phyloP scores from a whole-genome alignment of 1,139 yeast species.

The Diutina neorugosa region DNA sequence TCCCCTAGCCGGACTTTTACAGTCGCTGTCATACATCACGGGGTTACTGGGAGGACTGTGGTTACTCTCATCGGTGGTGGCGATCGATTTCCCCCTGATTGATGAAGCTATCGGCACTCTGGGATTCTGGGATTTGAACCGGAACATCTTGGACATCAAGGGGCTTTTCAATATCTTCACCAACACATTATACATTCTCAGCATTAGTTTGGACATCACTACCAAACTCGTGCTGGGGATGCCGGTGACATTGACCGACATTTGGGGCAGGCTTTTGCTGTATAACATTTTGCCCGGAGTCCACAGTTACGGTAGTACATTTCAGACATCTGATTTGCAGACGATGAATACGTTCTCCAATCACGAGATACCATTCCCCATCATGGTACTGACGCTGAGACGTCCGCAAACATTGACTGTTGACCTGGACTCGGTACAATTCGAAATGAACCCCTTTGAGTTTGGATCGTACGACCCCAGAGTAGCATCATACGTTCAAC shows the following conservation, averaged over 20 bases:
- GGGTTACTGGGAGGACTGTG: constrained; percentile 86
- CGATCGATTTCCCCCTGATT: constrained; percentile 40
- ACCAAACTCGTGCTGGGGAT: background rate
- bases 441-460: constrained; percentile 58
- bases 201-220: background rate
- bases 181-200: background rate
- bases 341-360: constrained; percentile 5
- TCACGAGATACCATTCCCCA: constrained; percentile 31
- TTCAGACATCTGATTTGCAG: background rate
- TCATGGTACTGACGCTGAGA: constrained; percentile 28
- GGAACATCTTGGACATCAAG: background rate
- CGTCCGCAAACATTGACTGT: constrained; percentile 19
- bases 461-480: constrained; percentile 58
- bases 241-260: constrained; percentile 42
- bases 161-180: background rate
- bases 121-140: constrained; percentile 2
- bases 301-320: constrained; percentile 12
- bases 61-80: constrained; percentile 67
- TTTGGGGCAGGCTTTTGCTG: constrained; percentile 55
- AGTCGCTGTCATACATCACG: constrained; percentile 58
- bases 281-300: constrained; percentile 56
- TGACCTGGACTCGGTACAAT: constrained; percentile 27
- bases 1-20: constrained; percentile 72
- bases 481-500: constrained; percentile 39
- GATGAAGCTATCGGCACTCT: background rate